Evolutionary conservation across 768 basidiomycete species (phyloP), one percentile per base, ranked within the genome.

Genomic region (Suillus discolor): DNA sequence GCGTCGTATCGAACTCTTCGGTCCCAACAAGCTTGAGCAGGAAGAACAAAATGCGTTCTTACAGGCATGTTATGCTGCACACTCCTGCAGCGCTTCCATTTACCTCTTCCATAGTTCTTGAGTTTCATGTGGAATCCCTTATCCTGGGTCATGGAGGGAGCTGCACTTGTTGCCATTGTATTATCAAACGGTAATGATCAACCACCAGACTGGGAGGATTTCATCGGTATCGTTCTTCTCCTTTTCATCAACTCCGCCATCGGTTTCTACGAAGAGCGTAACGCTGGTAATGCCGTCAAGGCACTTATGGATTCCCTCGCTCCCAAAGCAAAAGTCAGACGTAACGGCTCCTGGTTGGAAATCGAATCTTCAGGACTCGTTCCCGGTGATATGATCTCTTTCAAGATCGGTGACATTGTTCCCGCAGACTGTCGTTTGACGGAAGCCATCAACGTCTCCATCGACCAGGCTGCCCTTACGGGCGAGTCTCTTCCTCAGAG

Each of bases 71-170:
- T 34, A 36, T 66, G 8, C n/a, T 45, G 28, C 65, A 45, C 59
- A 9, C 53, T 6, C 57, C 25, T 39, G 28, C 25, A 61, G 59
- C 8, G 59, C 6, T 61, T 54, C 4, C 7, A n/a, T 59, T 25
- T 49, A 63, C 25, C 36, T 28, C 55, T 55, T 34, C 12, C 0
- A 36, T 51, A 93, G 92, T 95, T 96, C 79, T 81, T 95, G 71
- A 89, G 89, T 76, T 99, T 99, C 87, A 99, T 98, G 97, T 99
- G 97, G 97, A 99, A 99, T 82, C 97, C 97, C 53, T 84, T 99
- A 15, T 99, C 97, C 41, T 99, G 97, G 97, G 97, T 99, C 79
- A 99, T 99, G 97, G 97, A 99, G 79, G 95, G 91, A 68, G 96
- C 96, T 45, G 93, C 94, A 9, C 84, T 95, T 38, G 94, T 96